These are phyloP conservation scores for Aegilops speltoides DNA, from an alignment of 176 grass and related monocot genomes.

Conservation along the genomic window DNA sequence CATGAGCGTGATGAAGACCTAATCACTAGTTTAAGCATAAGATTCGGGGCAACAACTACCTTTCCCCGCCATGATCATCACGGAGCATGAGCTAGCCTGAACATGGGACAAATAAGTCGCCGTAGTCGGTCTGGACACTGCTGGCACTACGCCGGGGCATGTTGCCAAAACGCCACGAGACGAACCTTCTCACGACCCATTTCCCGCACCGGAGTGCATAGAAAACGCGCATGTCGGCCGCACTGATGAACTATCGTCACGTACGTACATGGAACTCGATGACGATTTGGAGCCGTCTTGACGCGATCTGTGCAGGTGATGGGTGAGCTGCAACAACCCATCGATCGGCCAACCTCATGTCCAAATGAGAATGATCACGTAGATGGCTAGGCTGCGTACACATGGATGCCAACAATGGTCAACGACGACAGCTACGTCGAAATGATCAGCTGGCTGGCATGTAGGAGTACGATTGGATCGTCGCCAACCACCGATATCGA, in stretches of 20 bases:
- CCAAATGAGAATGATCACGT: too few species aligned
- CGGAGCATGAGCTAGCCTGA: background rate
- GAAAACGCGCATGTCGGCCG: background rate
- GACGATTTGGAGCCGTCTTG: background rate
- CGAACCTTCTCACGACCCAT: background rate
- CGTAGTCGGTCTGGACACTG: background rate
- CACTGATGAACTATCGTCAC: background rate
- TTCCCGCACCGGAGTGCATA: background rate
- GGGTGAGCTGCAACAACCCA: background rate
- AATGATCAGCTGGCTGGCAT: background rate
- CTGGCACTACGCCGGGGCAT: background rate
- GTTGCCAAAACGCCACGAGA: background rate
- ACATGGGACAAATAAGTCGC: slow-evolving; percentile 6
- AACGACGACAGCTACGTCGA: background rate
- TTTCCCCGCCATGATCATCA: background rate
- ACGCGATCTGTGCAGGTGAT: background rate
- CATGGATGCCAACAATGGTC: background rate
- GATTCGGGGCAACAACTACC: slow-evolving; percentile 15
- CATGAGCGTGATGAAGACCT: background rate
- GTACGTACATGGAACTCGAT: background rate
- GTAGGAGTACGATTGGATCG: background rate
- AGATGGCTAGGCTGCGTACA: too few species aligned
- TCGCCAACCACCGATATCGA: background rate
- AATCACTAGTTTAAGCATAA: background rate
- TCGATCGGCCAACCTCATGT: background rate